Evolutionary conservation across 2,329 filamentous ascomycete genomes (phyloP).

Genomic region (Aspergillus eucalypticola): DNA sequence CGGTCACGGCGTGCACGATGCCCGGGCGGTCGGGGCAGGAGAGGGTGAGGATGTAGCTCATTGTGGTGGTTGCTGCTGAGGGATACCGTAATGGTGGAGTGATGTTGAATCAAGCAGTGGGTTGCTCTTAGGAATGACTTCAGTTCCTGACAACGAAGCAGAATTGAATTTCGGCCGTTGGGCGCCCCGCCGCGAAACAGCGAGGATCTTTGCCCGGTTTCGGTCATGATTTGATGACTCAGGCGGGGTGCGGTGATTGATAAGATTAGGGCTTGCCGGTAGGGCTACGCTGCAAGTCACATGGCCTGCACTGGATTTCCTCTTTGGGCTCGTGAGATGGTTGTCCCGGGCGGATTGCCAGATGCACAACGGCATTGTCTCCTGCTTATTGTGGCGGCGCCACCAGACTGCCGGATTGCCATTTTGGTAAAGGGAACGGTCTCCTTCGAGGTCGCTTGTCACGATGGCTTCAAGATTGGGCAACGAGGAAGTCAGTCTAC

Average conservation of each 20-base stretch:
- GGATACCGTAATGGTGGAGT: constrained; percentile 25
- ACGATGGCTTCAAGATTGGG: background rate
- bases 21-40: constrained; percentile 82
- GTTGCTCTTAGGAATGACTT: background rate
- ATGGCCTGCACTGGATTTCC: background rate
- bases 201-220: background rate
- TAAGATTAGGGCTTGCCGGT: constrained; percentile 10
- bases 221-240: constrained; percentile 17
- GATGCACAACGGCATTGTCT: background rate
- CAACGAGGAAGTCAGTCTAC: background rate
- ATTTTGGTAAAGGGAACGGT: constrained; percentile 15
- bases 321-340: too few species aligned
- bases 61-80: constrained; percentile 28
- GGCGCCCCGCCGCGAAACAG: background rate
- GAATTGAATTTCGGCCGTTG: background rate
- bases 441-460: background rate
- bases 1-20: constrained; percentile 82
- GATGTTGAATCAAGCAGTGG: constrained; percentile 12
- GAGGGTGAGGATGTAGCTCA: constrained; percentile 73
- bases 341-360: background rate
- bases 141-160: background rate
- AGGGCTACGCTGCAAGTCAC: background rate
- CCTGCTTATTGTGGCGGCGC: background rate
- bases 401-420: constrained; percentile 7
- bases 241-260: constrained; percentile 18